These are phyloP conservation scores for Scutellaria minor DNA, from an alignment of 257 asterid species.

Conservation along the genomic window DNA sequence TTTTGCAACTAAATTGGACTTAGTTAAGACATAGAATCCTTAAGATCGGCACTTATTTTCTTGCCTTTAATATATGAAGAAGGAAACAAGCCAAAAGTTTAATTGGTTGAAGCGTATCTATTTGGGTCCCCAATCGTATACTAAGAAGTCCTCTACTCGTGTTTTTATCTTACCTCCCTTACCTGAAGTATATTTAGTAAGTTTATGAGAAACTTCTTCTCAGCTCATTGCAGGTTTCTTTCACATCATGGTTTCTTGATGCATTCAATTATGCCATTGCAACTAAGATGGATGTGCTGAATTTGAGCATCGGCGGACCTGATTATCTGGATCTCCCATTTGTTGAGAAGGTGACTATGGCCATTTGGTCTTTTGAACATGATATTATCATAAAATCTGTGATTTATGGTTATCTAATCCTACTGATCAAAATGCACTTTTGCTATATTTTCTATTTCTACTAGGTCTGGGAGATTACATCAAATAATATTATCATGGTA, in stretches of 20 bases:
- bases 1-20: conserved; percentile 25
- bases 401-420: conserved; percentile 27
- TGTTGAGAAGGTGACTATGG: conserved; percentile 75
- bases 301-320: conserved; percentile 98
- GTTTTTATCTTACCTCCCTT: conserved; percentile 24
- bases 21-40: conserved; percentile 3
- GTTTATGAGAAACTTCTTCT: conserved; percentile 81
- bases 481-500: conserved; percentile 94
- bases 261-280: conserved; percentile 99
- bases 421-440: conserved; percentile 16
- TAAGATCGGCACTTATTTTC: background rate
- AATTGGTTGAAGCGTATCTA: background rate
- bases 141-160: conserved; percentile 14
- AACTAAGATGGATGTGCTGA: conserved; percentile 93
- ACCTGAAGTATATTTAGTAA: conserved; percentile 46
- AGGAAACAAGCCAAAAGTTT: conserved; percentile 8
- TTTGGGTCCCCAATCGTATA: background rate
- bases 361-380: conserved; percentile 20
- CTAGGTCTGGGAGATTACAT: conserved; percentile 98
- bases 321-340: conserved; percentile 94
- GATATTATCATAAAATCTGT: conserved; percentile 28
- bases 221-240: conserved; percentile 99
- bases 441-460: conserved; percentile 30
- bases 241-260: conserved; percentile 99
- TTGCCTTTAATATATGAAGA: conserved; percentile 23